These are phyloP conservation scores for Xylaria sp. DNA, from an alignment of 2,329 filamentous ascomycete species.

Conservation along the genomic window DNA sequence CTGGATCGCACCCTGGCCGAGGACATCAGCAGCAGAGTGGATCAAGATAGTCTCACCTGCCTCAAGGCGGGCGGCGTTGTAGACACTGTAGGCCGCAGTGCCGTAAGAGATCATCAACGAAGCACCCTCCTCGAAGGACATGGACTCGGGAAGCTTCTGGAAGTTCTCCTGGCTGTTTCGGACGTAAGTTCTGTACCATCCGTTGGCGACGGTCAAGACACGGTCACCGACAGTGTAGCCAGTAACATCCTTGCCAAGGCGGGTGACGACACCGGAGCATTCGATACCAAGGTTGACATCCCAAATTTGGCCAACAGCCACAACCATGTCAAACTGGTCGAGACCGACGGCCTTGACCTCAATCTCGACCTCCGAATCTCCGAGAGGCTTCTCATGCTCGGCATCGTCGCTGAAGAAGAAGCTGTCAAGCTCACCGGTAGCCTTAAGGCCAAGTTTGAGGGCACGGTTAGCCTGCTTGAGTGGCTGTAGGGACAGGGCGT, in stretches of 20 bases:
- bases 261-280: conserved; percentile 43
- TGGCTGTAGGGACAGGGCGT: conserved; percentile 40
- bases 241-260: conserved; percentile 42
- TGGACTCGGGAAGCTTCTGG: conserved; percentile 44
- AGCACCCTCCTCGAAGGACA: conserved; percentile 46
- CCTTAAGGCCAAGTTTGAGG: conserved; percentile 43
- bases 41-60: conserved; percentile 45
- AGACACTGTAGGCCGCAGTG: conserved; percentile 44
- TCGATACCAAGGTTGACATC: conserved; percentile 45
- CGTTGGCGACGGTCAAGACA: conserved; percentile 41
- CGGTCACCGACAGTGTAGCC: conserved; percentile 42
- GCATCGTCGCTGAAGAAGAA: conserved; percentile 45
- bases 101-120: conserved; percentile 45
- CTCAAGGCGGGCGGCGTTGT: conserved; percentile 44
- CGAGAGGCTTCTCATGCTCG: conserved; percentile 40
- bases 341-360: conserved; percentile 45
- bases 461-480: conserved; percentile 43
- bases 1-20: conserved; percentile 44
- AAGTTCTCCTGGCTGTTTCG: conserved; percentile 44
- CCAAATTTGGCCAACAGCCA: conserved; percentile 45
- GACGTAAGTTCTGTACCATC: conserved; percentile 45
- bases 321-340: conserved; percentile 45
- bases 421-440: conserved; percentile 45
- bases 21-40: conserved; percentile 43
- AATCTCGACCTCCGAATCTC: conserved; percentile 43